A percentile compares a stretch with the other conserved stretches of the same genome.
These are phyloP conservation scores for Gynandropsis gynandra DNA, from an alignment of 345 rosid species.

Conservation along the genomic window DNA sequence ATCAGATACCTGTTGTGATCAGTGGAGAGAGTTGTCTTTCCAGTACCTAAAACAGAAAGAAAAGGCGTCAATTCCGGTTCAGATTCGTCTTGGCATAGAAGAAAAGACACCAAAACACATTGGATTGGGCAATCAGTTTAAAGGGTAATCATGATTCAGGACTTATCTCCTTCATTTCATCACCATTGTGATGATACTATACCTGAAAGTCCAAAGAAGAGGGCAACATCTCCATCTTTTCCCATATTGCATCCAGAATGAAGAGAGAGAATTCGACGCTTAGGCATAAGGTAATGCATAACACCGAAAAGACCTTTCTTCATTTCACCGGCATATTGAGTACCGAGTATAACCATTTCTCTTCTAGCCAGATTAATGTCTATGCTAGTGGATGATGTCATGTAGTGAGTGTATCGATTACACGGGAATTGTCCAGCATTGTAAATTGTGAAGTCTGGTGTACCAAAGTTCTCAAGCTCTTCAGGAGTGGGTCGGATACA, in stretches of 20 bases:
- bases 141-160: constrained; percentile 1
- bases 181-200: constrained; percentile 11
- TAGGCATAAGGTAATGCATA: constrained; percentile 99
- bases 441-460: constrained; percentile 98
- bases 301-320: constrained; percentile 98
- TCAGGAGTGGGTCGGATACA: constrained; percentile 95
- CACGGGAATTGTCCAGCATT: constrained; percentile 99
- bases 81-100: constrained; percentile 1
- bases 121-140: constrained; percentile 20
- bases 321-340: constrained; percentile 99
- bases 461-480: constrained; percentile 96
- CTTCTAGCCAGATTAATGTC: constrained; percentile 84
- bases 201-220: constrained; percentile 98
- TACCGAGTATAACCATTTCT: constrained; percentile 98
- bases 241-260: constrained; percentile 99
- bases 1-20: constrained; percentile 86
- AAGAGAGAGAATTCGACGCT: constrained; percentile 85
- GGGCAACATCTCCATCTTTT: constrained; percentile 96
- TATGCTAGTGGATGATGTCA: constrained; percentile 98
- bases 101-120: constrained; percentile 27
- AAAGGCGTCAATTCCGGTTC: constrained; percentile 11
- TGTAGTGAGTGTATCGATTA: constrained; percentile 96
- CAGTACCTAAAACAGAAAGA: constrained; percentile 49
- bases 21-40: constrained; percentile 92
- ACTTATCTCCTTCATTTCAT: constrained; percentile 9